phyloP scores from a whole-genome alignment of 352 stramenopile genomes.

The Globisporangium uncinulatum region DNA sequence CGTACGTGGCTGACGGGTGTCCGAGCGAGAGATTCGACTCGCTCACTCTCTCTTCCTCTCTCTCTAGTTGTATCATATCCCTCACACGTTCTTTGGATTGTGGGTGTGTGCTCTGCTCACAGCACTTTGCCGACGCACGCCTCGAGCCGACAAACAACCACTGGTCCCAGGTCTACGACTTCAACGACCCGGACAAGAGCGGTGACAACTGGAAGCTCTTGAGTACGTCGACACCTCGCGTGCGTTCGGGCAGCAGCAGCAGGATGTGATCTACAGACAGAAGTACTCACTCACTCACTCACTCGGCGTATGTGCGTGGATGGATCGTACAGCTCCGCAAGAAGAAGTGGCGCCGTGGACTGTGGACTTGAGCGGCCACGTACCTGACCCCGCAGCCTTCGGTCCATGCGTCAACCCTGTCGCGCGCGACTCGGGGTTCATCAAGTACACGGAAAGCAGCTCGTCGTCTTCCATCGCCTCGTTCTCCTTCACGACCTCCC shows the following conservation, averaged over 20 bases:
- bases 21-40: too few relatives aligned
- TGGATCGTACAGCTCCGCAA: constrained; percentile 21
- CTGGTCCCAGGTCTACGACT: constrained; percentile 90
- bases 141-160: constrained; percentile 86
- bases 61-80: too few relatives aligned
- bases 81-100: too few relatives aligned
- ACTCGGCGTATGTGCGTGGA: background rate
- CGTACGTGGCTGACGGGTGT: too few relatives aligned
- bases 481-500: constrained; percentile 64
- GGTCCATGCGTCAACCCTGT: constrained; percentile 63
- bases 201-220: constrained; percentile 66
- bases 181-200: constrained; percentile 86
- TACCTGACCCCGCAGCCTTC: constrained; percentile 27
- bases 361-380: constrained; percentile 35
- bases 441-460: constrained; percentile 41
- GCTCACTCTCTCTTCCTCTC: background rate
- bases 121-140: constrained; percentile 67
- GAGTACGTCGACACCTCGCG: constrained; percentile 23
- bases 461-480: constrained; percentile 38
- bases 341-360: constrained; percentile 43
- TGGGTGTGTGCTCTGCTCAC: too few relatives aligned
- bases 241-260: too few relatives aligned
- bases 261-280: too few relatives aligned
- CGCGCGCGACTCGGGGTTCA: constrained; percentile 43
- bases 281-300: too few relatives aligned